These are phyloP conservation scores for Strobilomyces echinocephalus DNA, from an alignment of 768 basidiomycete species.

Conservation along the genomic window DNA sequence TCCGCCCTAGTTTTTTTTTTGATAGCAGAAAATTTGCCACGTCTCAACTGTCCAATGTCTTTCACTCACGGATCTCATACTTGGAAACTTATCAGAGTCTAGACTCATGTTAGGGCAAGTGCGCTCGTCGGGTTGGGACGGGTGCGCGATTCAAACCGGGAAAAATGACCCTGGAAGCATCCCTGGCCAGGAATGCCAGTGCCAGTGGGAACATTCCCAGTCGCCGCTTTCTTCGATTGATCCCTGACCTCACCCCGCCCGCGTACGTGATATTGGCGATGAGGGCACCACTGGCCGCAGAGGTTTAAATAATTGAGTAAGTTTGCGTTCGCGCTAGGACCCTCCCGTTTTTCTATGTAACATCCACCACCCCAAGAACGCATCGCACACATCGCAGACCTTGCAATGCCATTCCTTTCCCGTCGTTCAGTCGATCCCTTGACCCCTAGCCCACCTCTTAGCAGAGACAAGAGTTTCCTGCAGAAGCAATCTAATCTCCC, in stretches of 20 bases:
- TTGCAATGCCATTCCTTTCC: constrained; percentile 27
- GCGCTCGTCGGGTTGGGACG: not conserved
- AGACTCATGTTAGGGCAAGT: not conserved
- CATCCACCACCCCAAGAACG: constrained; percentile 1
- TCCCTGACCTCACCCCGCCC: constrained; percentile 6
- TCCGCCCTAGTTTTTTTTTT: not conserved
- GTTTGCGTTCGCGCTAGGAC: not conserved
- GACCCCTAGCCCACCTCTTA: not conserved
- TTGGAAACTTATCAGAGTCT: too few species aligned
- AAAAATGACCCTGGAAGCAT: constrained; percentile 15
- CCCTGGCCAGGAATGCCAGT: not conserved
- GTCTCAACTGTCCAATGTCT: not conserved
- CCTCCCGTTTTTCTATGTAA: constrained; percentile 15
- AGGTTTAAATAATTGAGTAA: constrained; percentile 22
- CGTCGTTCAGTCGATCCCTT: constrained; percentile 27
- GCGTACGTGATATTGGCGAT: constrained; percentile 20
- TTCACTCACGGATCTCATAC: not conserved
- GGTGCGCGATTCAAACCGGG: not conserved
- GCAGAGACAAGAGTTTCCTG: constrained; percentile 2
- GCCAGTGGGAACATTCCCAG: constrained; percentile 2
- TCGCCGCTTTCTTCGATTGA: not conserved
- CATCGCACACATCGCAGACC: not conserved
- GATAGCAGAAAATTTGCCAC: not conserved
- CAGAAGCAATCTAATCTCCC: constrained; percentile 1
- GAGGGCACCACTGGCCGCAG: constrained; percentile 1